A percentile compares a stretch with the other conserved stretches of the same genome.
Conservation (phyloP, 345 rosid genomes). For the Rhodamnia rubescens region DNA sequence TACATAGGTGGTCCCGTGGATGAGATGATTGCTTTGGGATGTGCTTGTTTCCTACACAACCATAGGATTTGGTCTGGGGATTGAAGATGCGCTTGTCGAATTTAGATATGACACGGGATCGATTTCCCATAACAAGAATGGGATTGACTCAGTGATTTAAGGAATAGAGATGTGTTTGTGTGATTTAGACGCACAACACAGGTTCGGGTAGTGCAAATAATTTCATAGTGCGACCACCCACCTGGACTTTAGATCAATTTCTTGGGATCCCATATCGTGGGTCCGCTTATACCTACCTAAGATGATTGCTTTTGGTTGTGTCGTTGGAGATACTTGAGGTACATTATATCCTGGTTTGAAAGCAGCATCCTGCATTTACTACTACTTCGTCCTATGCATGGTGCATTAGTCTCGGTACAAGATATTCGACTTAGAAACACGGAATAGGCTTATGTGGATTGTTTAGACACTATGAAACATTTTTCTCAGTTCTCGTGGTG, state of each 20-base stretch:
- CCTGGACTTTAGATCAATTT: neutral
- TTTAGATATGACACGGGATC: neutral
- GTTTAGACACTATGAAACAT: neutral
- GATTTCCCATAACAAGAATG: neutral
- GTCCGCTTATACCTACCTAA: too few relatives aligned
- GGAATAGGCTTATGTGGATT: neutral
- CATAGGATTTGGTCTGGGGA: rapidly evolving
- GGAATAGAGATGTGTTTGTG: neutral
- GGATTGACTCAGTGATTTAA: neutral
- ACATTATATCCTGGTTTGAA: neutral
- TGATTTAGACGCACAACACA: rapidly evolving
- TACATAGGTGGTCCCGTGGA: neutral
- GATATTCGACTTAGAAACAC: rapidly evolving
- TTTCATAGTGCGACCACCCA: neutral
- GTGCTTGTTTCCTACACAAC: neutral
- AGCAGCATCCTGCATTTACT: neutral
- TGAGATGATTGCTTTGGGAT: neutral
- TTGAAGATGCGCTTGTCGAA: neutral
- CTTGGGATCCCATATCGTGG: neutral
- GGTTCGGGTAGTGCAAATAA: neutral
- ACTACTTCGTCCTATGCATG: neutral
- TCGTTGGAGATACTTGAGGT: neutral
- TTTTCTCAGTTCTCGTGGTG: neutral
- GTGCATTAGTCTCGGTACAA: neutral
- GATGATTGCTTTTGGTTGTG: neutral